Evolutionary conservation across 1,139 yeast species (phyloP).

Genomic region (Kurtzmaniella quercitrusa): DNA sequence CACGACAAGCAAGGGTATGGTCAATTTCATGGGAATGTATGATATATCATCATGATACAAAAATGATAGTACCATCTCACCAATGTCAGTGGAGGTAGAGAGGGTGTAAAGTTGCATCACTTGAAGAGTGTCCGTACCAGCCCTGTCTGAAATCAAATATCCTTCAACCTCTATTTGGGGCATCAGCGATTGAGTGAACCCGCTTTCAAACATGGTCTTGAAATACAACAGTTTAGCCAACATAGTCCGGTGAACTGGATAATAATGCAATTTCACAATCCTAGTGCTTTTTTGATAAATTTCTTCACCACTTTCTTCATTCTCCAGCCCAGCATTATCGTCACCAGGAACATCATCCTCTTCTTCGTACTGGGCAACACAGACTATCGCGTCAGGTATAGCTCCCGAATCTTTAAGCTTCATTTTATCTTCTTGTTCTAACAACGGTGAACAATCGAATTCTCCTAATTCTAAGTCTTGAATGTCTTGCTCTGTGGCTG

Average conservation of each 20-base stretch:
- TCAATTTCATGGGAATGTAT: conserved; percentile 43
- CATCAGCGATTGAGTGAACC: conserved; percentile 12
- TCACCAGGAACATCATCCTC: background rate
- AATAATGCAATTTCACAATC: conserved; percentile 21
- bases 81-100: conserved; percentile 30
- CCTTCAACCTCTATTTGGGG: conserved; percentile 7
- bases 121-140: conserved; percentile 22
- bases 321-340: background rate
- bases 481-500: conserved; percentile 5
- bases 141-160: conserved; percentile 10
- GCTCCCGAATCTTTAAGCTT: conserved; percentile 21
- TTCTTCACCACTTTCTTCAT: background rate
- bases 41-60: conserved; percentile 57
- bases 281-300: background rate
- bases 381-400: conserved; percentile 48
- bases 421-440: conserved; percentile 14
- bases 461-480: conserved; percentile 18
- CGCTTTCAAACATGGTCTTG: conserved; percentile 58
- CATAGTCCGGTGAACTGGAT: conserved; percentile 63
- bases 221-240: conserved; percentile 61
- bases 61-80: conserved; percentile 52
- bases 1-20: conserved; percentile 52
- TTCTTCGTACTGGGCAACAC: conserved; percentile 27
- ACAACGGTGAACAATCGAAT: conserved; percentile 5
- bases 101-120: conserved; percentile 25